phyloP scores from a whole-genome alignment of 805 yeast species.

The Candida railenensis region DNA sequence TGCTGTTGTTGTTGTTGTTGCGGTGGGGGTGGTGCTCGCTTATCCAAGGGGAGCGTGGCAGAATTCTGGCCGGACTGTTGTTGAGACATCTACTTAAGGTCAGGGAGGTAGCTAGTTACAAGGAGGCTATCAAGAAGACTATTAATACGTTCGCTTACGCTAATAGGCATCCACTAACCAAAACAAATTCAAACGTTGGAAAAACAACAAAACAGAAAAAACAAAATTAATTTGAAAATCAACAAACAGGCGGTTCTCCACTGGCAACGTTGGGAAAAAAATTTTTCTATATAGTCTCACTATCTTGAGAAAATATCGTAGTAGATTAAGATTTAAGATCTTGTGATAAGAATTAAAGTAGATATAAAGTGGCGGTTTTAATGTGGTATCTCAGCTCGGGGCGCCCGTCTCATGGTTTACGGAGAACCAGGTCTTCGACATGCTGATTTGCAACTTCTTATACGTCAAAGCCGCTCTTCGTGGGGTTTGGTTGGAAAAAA shows the following conservation, averaged over 20 bases:
- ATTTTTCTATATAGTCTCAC: too few relatives aligned
- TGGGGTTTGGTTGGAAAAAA: neutral
- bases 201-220: neutral
- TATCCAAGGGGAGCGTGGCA: neutral
- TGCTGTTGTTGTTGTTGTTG: constrained; percentile 3
- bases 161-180: too few relatives aligned
- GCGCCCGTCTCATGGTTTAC: too few relatives aligned
- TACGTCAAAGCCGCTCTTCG: constrained; percentile 3
- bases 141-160: too few relatives aligned
- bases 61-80: neutral
- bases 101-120: neutral
- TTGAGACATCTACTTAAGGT: neutral
- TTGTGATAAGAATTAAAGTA: too few relatives aligned
- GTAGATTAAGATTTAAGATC: too few relatives aligned
- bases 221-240: neutral
- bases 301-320: too few relatives aligned
- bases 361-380: too few relatives aligned
- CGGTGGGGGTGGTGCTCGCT: neutral
- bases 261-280: neutral
- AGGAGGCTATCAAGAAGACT: too few relatives aligned
- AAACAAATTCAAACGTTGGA: neutral
- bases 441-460: neutral
- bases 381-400: too few relatives aligned
- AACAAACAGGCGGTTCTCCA: neutral
- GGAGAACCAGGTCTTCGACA: too few relatives aligned